These are phyloP conservation scores for Naganishia onofrii DNA, from an alignment of 768 basidiomycete genomes.

Conservation along the genomic window DNA sequence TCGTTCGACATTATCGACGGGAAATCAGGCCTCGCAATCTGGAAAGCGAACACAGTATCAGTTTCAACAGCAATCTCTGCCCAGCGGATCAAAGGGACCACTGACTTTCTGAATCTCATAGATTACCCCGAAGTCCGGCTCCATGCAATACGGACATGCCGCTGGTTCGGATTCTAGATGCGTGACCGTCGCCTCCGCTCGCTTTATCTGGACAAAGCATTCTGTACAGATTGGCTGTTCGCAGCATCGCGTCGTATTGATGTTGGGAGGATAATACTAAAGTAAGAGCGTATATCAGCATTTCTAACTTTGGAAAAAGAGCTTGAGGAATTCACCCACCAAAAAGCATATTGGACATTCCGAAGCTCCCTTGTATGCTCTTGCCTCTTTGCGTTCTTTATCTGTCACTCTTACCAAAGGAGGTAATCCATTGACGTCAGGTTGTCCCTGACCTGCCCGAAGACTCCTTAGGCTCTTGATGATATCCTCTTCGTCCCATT, in stretches of 20 bases:
- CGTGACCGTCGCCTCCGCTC: conserved; percentile 87
- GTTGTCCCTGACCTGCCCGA: conserved; percentile 52
- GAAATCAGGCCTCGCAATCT: conserved; percentile 27
- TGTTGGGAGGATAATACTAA: conserved; percentile 95
- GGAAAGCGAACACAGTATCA: conserved; percentile 2
- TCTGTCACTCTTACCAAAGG: conserved; percentile 33
- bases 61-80: conserved; percentile 2
- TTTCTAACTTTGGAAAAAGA: neutral
- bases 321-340: conserved; percentile 57
- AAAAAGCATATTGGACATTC: conserved; percentile 99
- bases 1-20: conserved; percentile 7
- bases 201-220: conserved; percentile 98
- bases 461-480: conserved; percentile 73
- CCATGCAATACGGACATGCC: conserved; percentile 95
- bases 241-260: conserved; percentile 95
- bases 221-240: conserved; percentile 98
- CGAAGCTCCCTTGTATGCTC: conserved; percentile 75
- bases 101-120: conserved; percentile 74
- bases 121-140: conserved; percentile 91
- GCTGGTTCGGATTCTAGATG: conserved; percentile 95
- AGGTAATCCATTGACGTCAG: neutral
- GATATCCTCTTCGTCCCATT: conserved; percentile 85
- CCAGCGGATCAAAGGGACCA: conserved; percentile 53
- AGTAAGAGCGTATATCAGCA: neutral
- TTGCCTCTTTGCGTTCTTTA: conserved; percentile 62